Evolutionary conservation across 495 filamentous ascomycete genomes (phyloP), one percentile per base, ranked within the genome.

Genomic region (Cercophora newfieldiana): DNA sequence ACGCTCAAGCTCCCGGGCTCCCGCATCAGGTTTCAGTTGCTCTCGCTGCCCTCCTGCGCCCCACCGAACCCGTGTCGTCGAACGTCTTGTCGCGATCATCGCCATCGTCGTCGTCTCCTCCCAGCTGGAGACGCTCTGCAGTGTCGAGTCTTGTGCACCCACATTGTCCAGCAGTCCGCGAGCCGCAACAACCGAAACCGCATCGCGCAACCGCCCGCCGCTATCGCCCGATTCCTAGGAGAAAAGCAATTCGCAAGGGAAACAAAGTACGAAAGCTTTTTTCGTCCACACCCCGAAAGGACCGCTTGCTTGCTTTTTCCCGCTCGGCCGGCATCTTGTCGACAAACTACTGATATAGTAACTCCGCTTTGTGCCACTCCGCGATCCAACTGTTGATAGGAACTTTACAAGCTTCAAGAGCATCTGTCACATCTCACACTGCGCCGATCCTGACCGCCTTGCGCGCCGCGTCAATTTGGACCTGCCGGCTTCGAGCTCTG

Each of bases 201-300:
- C 50, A 53, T 53, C n/a, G 21, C 48, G 21, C 50, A 53, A 19
- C 50, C 14, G 50, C 24, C 54, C 54, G 54, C 54, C 58, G 31
- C 58, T 7, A 60, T 24, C 19, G 31, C 25, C 58, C 31, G 58
- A 60, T 60, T 25, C 31, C 58, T 22, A 28, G 51, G 33, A 56
- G 31, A 31, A 58, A 58, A 26, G 54, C 50, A 33, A 67, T 10
- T 33, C 47, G 33, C 59, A 63, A 63, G 51, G 59, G 37, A 47
- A 22, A 61, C 26, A 25, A 25, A 44, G 47, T 47, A 28, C 54
- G 16, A 57, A 29, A 55, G 51, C 3, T 55, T 25, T n/a, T n/a
- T n/a, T n/a, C 18, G 22, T 19, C n/a, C 21, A 14, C 54, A 22
- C 10, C 5, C 10, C 50, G 25, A 26, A 53, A 22, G 19, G 21